phyloP scores from a whole-genome alignment of 2,329 filamentous ascomycete genomes.

The Diaporthe caulivora region DNA sequence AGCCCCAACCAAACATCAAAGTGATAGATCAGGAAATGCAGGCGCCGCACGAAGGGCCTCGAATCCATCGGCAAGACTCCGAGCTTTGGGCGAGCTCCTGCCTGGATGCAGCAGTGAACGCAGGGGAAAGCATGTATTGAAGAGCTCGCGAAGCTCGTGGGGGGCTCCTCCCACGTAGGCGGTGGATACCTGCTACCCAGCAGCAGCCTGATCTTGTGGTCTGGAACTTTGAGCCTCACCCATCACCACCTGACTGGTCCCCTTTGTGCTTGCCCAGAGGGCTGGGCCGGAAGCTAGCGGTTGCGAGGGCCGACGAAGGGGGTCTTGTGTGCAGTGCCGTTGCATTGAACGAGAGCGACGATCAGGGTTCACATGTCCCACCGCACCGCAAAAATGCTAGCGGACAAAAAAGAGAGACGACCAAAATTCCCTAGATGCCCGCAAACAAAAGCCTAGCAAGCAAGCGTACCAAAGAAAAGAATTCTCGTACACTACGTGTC shows the following conservation, averaged over 20 bases:
- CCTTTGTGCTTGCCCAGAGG: neutral
- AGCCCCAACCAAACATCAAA: neutral
- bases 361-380: slow-evolving; percentile 26
- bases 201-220: neutral
- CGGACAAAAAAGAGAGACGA: neutral
- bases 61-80: neutral
- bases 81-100: neutral
- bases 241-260: slow-evolving; percentile 6
- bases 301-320: neutral
- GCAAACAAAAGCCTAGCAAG: neutral
- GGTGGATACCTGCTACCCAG: neutral
- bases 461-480: neutral
- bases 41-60: neutral
- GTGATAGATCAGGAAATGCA: slow-evolving; percentile 9
- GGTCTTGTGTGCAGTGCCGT: neutral
- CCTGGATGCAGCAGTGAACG: neutral
- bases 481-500: neutral
- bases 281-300: slow-evolving; percentile 11
- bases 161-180: neutral
- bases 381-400: slow-evolving; percentile 1
- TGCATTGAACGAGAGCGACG: slow-evolving; percentile 14
- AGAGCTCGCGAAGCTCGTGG: neutral
- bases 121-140: neutral
- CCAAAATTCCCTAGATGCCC: neutral
- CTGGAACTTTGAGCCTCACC: neutral